Evolutionary conservation across 345 rosid species (phyloP).

Genomic region (Erucastrum elatum): DNA sequence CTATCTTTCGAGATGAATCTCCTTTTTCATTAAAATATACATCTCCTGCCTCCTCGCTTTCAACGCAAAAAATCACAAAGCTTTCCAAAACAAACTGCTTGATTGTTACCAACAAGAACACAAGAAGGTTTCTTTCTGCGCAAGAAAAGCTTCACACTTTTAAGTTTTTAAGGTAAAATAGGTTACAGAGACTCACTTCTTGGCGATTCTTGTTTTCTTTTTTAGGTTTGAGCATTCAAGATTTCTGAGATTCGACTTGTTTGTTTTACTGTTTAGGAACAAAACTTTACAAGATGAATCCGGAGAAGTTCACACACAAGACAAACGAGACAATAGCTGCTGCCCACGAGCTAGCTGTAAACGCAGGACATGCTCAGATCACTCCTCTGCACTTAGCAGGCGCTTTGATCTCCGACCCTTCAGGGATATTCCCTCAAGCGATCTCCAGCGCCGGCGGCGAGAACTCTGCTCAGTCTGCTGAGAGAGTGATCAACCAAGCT

Average conservation of each 20-base stretch:
- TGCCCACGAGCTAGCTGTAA: conserved; percentile 67
- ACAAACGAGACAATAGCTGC: conserved; percentile 71
- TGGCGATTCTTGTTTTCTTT: background rate
- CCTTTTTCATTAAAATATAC: background rate
- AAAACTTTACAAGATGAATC: conserved; percentile 56
- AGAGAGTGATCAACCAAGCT: conserved; percentile 69
- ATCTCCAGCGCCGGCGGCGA: conserved; percentile 60
- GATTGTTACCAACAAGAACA: conserved; percentile 2
- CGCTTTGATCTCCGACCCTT: conserved; percentile 66
- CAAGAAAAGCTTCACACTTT: background rate
- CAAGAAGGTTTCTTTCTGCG: background rate
- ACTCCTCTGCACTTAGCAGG: conserved; percentile 83
- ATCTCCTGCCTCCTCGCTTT: conserved; percentile 16
- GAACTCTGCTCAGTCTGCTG: conserved; percentile 56
- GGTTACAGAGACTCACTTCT: background rate
- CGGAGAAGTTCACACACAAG: conserved; percentile 89
- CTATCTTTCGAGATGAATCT: conserved; percentile 34
- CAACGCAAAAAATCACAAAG: conserved; percentile 14
- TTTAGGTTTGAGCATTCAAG: background rate
- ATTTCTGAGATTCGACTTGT: background rate
- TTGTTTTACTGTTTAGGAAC: background rate
- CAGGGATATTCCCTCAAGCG: conserved; percentile 68
- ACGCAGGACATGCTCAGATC: conserved; percentile 73
- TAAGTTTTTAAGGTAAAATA: conserved; percentile 14
- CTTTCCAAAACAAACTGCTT: background rate